phyloP scores from a whole-genome alignment of 2,329 filamentous ascomycete genomes.

The Aspergillus tubingensis region DNA sequence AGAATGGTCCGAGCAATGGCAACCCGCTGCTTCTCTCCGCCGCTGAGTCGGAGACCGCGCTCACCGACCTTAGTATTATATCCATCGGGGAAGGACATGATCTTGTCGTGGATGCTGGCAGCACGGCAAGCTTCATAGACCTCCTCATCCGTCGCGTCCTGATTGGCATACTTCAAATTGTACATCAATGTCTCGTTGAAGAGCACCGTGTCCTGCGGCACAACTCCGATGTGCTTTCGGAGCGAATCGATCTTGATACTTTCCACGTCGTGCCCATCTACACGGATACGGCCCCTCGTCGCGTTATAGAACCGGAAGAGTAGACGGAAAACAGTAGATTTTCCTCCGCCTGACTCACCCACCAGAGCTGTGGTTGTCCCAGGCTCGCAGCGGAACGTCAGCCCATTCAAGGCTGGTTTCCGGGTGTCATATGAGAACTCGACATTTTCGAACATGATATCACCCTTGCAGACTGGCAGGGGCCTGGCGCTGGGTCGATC shows the following conservation, averaged over 20 bases:
- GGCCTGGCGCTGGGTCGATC: conserved; percentile 68
- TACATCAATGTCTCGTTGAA: conserved; percentile 97
- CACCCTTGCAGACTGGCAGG: conserved; percentile 71
- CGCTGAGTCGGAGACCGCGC: conserved; percentile 80
- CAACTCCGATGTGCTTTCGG: conserved; percentile 86
- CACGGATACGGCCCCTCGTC: conserved; percentile 73
- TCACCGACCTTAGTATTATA: conserved; percentile 92
- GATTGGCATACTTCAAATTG: conserved; percentile 87
- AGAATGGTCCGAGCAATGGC: conserved; percentile 91
- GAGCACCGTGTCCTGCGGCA: conserved; percentile 92
- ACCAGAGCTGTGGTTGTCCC: conserved; percentile 95
- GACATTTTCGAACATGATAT: conserved; percentile 84
- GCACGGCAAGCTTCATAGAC: conserved; percentile 79
- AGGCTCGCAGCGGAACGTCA: conserved; percentile 81
- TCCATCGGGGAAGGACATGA: conserved; percentile 81
- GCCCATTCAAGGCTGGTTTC: conserved; percentile 78
- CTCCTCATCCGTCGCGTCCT: conserved; percentile 75
- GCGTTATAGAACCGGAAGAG: conserved; percentile 97
- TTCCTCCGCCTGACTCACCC: conserved; percentile 93
- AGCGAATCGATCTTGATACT: conserved; percentile 92
- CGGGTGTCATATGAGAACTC: conserved; percentile 87
- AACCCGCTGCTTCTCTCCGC: conserved; percentile 90
- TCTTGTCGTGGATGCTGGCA: conserved; percentile 90
- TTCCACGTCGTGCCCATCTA: conserved; percentile 83
- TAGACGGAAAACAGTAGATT: conserved; percentile 93